phyloP scores from a whole-genome alignment of 2,329 filamentous ascomycete species.

The Fusarium xylarioides region DNA sequence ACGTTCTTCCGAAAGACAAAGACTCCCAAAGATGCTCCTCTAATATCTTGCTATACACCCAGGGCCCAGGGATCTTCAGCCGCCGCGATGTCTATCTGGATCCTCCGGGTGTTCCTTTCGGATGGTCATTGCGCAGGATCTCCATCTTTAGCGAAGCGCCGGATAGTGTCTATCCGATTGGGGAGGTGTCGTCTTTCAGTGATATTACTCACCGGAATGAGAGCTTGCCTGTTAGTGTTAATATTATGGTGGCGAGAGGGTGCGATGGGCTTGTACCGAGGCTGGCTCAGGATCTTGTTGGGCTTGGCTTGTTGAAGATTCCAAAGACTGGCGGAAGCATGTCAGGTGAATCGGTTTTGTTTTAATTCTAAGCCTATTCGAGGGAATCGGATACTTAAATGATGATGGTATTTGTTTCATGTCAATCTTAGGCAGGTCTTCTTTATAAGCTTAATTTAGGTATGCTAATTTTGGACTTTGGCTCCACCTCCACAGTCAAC shows the following conservation, averaged over 20 bases:
- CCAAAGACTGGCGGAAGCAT: background rate
- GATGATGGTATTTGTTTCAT: background rate
- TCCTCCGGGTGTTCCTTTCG: background rate
- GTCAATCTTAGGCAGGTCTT: background rate
- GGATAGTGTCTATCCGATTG: background rate
- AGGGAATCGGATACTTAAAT: fast-evolving
- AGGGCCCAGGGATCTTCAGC: background rate
- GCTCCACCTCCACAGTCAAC: background rate
- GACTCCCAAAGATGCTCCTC: background rate
- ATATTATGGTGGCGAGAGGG: background rate
- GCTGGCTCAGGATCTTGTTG: background rate
- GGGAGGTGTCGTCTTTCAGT: background rate
- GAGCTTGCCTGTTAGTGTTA: background rate
- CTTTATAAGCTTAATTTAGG: background rate
- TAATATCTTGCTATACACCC: background rate
- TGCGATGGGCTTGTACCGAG: background rate
- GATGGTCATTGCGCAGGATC: background rate
- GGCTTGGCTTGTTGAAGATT: background rate
- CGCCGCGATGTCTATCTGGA: background rate
- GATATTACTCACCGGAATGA: background rate
- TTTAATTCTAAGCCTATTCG: fast-evolving
- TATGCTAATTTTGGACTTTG: background rate
- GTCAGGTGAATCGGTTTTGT: background rate
- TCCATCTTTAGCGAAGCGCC: background rate
- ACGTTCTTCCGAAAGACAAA: background rate